Evolutionary conservation across 1,284 basidiomycete species (phyloP), one percentile per base, ranked within the genome.

Genomic region (Pascua sp.): DNA sequence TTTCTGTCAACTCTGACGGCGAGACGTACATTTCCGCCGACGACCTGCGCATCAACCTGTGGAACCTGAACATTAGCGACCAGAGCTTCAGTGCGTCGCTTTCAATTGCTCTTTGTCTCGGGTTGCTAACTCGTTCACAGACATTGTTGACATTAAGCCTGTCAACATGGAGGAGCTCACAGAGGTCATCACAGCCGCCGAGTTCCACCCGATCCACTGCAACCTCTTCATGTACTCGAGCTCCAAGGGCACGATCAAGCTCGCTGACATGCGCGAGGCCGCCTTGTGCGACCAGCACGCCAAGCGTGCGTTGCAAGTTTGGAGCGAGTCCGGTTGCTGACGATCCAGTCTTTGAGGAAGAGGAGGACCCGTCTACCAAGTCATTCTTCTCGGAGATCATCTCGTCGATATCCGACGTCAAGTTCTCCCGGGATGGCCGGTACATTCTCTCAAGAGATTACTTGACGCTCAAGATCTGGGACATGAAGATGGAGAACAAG

Each of bases 351-450:
- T 97, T 93, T 68, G 94, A 97, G 77, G 96, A 98, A 77, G 95
- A 98, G 70, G 96, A 99, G 77, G 96, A 98, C 73, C 94, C 94
- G 38, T 86, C 91, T 52, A 90, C 91, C 67, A 90, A 96, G 67
- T 98, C 96, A 2, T 99, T 99, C 84, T 99, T 99, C 79, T 96
- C 92, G n/a, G 96, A 99, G 80, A 99, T 98, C 72, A 98, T 99
- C 66, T 98, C 94, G 8, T 98, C 95, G 51, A 98, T 99, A 72
- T 98, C 96, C 46, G 96, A 99, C 77, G 95, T 99, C 79, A 98
- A 98, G 79, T 99, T 99, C 81, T 95, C 91, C 63, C 88, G 88
- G 58, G 96, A 98, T 69, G 96, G 96, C 1, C 87, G 94, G 59
- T 97, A 97, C 80, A 96, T 98, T 67, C 83, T 99, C 47, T 91